These are phyloP conservation scores for Ramalina peruviana DNA, from an alignment of 495 filamentous ascomycete genomes.

Conservation along the genomic window DNA sequence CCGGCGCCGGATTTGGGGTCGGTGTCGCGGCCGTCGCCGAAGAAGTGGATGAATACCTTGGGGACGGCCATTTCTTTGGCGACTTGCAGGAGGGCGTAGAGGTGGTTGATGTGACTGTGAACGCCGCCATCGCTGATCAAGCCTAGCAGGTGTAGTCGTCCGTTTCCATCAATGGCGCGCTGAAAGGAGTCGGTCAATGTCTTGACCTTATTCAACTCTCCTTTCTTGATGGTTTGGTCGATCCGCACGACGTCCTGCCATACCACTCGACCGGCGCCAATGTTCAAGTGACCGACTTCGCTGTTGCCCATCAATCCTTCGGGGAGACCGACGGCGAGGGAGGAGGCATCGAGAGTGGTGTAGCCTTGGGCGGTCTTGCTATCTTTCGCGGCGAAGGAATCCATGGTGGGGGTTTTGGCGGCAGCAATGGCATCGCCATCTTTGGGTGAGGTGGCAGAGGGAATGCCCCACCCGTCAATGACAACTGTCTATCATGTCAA, in stretches of 20 bases:
- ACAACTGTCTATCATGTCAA: conserved; percentile 45
- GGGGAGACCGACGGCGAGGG: conserved; percentile 85
- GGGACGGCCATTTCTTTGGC: conserved; percentile 80
- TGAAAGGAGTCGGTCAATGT: conserved; percentile 66
- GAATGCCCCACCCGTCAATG: conserved; percentile 96
- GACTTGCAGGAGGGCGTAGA: conserved; percentile 71
- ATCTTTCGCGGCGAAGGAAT: conserved; percentile 47
- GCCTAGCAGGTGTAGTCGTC: conserved; percentile 81
- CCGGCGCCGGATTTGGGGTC: conserved; percentile 82
- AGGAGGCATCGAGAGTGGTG: conserved; percentile 86
- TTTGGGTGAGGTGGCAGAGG: conserved; percentile 58
- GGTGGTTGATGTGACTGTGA: conserved; percentile 86
- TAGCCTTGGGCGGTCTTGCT: conserved; percentile 62
- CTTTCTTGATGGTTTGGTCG: conserved; percentile 86
- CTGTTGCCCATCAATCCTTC: conserved; percentile 98
- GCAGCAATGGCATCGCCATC: conserved; percentile 89
- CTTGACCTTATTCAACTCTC: conserved; percentile 61
- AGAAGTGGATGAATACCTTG: conserved; percentile 95
- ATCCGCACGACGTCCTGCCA: conserved; percentile 99
- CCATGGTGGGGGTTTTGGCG: conserved; percentile 86
- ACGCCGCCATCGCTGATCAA: conserved; percentile 92
- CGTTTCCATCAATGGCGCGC: conserved; percentile 74
- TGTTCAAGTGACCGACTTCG: conserved; percentile 96
- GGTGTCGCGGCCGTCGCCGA: conserved; percentile 93
- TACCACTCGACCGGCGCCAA: conserved; percentile 92